Percentiles rank a stretch among this genome's conserved stretches.
Conservation (phyloP, 1,139 yeast species). For the Blastobotrys ciferrii region DNA sequence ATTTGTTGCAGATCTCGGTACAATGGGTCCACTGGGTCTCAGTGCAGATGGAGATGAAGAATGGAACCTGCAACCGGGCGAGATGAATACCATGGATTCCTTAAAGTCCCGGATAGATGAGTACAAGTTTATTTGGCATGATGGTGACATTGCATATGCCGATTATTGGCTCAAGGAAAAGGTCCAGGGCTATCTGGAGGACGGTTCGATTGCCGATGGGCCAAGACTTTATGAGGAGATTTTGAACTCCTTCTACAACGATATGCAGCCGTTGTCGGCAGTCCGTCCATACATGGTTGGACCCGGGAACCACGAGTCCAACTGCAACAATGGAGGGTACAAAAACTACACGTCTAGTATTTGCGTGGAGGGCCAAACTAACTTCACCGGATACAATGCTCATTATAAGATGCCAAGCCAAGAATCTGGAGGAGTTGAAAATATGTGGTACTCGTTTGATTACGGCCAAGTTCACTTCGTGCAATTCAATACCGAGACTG, state of each 20-base stretch:
- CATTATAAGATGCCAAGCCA: constrained; percentile 32
- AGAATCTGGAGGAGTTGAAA: constrained; percentile 26
- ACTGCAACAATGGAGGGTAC: constrained; percentile 32
- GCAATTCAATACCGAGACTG: constrained; percentile 34
- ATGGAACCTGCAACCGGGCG: constrained; percentile 22
- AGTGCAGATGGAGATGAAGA: constrained; percentile 20
- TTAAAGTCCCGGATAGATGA: constrained; percentile 24
- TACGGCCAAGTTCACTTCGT: constrained; percentile 35
- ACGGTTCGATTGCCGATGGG: constrained; percentile 18
- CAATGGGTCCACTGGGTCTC: constrained; percentile 29
- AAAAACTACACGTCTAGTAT: constrained; percentile 22
- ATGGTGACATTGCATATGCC: constrained; percentile 35
- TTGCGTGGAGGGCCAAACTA: constrained; percentile 28
- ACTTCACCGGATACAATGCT: constrained; percentile 29
- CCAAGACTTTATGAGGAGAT: constrained; percentile 23
- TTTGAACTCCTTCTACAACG: constrained; percentile 29
- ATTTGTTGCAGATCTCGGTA: constrained; percentile 31
- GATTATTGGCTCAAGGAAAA: constrained; percentile 32
- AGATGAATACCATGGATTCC: constrained; percentile 29
- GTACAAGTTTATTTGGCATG: constrained; percentile 31
- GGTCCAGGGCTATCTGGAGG: constrained; percentile 24
- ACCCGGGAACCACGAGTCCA: constrained; percentile 35
- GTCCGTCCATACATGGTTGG: constrained; percentile 33
- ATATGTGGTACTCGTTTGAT: constrained; percentile 37
- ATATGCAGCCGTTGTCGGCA: constrained; percentile 27